phyloP scores from a whole-genome alignment of 768 basidiomycete genomes.

The Cyclocybe aegerita region DNA sequence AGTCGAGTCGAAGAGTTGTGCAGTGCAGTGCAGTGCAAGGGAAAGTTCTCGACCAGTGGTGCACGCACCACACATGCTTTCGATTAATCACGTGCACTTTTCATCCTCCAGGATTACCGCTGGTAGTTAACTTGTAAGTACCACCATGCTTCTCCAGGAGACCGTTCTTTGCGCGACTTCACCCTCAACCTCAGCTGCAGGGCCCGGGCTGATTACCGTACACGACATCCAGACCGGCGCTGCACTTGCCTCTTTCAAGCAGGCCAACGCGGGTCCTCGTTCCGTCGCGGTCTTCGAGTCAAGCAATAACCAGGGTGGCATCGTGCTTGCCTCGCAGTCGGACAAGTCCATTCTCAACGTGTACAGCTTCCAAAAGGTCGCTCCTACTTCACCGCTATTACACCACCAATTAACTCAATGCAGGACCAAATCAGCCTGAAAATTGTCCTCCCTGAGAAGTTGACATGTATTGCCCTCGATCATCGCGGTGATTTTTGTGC shows the following conservation, averaged over 20 bases:
- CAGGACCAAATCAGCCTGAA: slow-evolving; percentile 91
- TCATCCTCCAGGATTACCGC: too few relatives aligned
- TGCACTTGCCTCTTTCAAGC: slow-evolving; percentile 85
- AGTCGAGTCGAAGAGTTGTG: not conserved
- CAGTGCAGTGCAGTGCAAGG: not conserved
- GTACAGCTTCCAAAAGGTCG: slow-evolving; percentile 92
- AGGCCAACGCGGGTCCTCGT: slow-evolving; percentile 63
- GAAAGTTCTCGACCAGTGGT: slow-evolving; percentile 36
- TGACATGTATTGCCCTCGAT: slow-evolving; percentile 79
- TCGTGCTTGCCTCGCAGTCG: slow-evolving; percentile 81
- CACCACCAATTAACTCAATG: slow-evolving; percentile 10
- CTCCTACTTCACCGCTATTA: slow-evolving; percentile 11
- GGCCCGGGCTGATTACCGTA: slow-evolving; percentile 65
- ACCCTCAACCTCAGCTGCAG: slow-evolving; percentile 43
- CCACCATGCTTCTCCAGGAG: slow-evolving; percentile 65
- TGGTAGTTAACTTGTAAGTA: slow-evolving; percentile 1
- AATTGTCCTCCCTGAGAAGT: slow-evolving; percentile 86
- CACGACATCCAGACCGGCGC: slow-evolving; percentile 83
- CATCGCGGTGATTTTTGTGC: slow-evolving; percentile 75
- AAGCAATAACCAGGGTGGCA: slow-evolving; percentile 72
- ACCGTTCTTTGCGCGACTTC: slow-evolving; percentile 63
- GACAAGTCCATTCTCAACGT: slow-evolving; percentile 89
- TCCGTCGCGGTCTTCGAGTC: slow-evolving; percentile 73
- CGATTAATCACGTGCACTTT: slow-evolving; percentile 22
- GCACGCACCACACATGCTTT: slow-evolving; percentile 24